Conservation (phyloP, 345 rosid species). For the Abelmoschus esculentus region DNA sequence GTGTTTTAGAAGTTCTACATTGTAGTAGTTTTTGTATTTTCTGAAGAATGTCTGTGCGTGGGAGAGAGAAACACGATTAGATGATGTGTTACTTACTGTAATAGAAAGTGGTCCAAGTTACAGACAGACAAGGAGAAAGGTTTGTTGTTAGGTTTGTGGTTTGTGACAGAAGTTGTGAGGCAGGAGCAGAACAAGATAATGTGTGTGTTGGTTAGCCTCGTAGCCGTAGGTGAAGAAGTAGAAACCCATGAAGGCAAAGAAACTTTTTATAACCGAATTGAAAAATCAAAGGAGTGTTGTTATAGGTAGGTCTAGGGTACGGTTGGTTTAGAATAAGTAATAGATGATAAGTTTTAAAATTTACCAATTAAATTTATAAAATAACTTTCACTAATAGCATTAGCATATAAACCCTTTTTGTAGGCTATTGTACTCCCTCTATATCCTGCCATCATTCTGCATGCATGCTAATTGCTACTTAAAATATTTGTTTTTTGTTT, state of each 20-base stretch:
- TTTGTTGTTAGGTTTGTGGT: not conserved
- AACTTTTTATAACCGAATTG: not conserved
- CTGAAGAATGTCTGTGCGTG: too few relatives aligned
- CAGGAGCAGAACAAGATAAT: too few relatives aligned
- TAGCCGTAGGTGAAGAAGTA: not conserved
- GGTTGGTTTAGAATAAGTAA: too few relatives aligned
- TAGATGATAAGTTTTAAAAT: too few relatives aligned
- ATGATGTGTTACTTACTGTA: not conserved
- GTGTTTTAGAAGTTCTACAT: too few relatives aligned
- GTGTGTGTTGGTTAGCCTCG: not conserved
- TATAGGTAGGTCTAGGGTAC: too few relatives aligned
- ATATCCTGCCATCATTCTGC: not conserved
- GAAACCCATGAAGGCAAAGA: not conserved
- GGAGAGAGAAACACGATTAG: not conserved
- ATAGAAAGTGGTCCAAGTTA: not conserved
- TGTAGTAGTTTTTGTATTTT: too few relatives aligned
- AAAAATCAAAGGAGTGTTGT: slow-evolving; percentile 4
- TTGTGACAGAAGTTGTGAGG: not conserved
- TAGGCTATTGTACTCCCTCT: not conserved
- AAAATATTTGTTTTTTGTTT: not conserved
- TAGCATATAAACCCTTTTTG: too few relatives aligned
- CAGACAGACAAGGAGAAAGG: not conserved
- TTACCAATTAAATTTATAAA: too few relatives aligned
- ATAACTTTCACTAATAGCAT: too few relatives aligned
- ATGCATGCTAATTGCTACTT: not conserved